phyloP scores from a whole-genome alignment of 192 early-diverging fungal genomes.

The Oehlia diaphana region DNA sequence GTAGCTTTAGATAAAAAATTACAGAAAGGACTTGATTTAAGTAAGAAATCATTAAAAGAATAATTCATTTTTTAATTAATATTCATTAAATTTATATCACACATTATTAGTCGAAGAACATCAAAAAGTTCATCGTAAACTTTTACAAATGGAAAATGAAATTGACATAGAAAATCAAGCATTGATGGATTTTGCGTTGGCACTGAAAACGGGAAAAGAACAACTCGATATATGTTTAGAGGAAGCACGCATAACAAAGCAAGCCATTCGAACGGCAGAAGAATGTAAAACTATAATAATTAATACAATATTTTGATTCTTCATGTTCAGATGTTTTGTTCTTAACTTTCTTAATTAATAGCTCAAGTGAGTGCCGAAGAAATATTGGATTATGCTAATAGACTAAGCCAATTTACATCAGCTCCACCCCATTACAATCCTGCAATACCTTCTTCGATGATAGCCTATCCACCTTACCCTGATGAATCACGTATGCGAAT shows the following conservation, averaged over 20 bases:
- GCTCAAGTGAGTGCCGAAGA: conserved; percentile 38
- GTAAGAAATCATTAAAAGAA: conserved; percentile 24
- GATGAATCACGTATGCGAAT: conserved; percentile 45
- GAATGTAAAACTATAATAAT: conserved; percentile 28
- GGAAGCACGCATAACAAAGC: conserved; percentile 25
- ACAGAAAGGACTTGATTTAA: conserved; percentile 41
- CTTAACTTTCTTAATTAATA: neutral
- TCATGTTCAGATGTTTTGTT: neutral
- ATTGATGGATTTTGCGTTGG: conserved; percentile 35
- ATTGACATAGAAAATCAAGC: conserved; percentile 40
- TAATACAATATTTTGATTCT: neutral
- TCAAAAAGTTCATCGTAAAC: conserved; percentile 38
- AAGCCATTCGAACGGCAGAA: conserved; percentile 34
- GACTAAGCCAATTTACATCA: conserved; percentile 45
- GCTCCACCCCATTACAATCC: conserved; percentile 43
- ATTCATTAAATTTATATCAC: neutral
- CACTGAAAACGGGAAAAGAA: conserved; percentile 31
- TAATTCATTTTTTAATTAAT: neutral
- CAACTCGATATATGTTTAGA: conserved; percentile 34
- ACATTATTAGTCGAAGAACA: conserved; percentile 44
- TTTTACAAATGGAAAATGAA: conserved; percentile 41
- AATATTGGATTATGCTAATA: conserved; percentile 45
- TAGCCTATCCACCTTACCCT: conserved; percentile 44
- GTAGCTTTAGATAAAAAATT: conserved; percentile 37
- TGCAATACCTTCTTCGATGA: conserved; percentile 25